These are phyloP conservation scores for Trichoderma afroharzianum DNA, from an alignment of 2,329 filamentous ascomycete species.

Conservation along the genomic window DNA sequence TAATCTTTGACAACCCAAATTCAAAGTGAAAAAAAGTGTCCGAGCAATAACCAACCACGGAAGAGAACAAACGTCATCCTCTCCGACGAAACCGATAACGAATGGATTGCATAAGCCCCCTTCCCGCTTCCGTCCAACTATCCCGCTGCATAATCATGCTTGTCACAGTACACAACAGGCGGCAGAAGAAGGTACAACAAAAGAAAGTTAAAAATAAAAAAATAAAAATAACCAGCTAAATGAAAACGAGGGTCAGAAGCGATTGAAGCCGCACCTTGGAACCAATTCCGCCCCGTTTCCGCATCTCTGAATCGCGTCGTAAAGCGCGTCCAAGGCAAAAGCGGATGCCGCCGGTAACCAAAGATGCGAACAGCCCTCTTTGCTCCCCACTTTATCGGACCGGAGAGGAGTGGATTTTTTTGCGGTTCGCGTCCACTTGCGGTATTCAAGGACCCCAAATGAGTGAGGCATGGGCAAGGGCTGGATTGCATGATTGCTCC, in stretches of 20 bases:
- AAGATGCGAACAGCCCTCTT: background rate
- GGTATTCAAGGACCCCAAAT: background rate
- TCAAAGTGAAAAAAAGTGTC: background rate
- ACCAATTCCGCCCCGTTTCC: conserved; percentile 17
- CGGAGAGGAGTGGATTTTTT: conserved; percentile 5
- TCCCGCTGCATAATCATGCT: background rate
- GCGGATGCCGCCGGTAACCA: conserved; percentile 18
- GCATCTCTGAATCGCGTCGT: background rate
- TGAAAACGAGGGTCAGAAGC: background rate
- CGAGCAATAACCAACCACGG: background rate
- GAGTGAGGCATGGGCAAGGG: background rate
- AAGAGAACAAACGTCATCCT: background rate
- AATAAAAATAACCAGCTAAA: background rate
- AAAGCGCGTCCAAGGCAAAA: background rate
- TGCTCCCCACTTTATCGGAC: conserved; percentile 14
- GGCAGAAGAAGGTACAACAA: background rate
- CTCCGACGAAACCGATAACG: background rate
- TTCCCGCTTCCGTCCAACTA: background rate
- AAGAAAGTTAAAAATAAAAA: background rate
- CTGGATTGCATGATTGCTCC: background rate
- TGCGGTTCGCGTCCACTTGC: background rate
- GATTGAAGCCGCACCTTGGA: conserved; percentile 18
- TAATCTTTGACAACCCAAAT: background rate
- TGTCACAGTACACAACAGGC: background rate
- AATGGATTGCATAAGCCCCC: background rate